phyloP scores from a whole-genome alignment of 1,284 basidiomycete genomes.

The Porogramme epimiltina region DNA sequence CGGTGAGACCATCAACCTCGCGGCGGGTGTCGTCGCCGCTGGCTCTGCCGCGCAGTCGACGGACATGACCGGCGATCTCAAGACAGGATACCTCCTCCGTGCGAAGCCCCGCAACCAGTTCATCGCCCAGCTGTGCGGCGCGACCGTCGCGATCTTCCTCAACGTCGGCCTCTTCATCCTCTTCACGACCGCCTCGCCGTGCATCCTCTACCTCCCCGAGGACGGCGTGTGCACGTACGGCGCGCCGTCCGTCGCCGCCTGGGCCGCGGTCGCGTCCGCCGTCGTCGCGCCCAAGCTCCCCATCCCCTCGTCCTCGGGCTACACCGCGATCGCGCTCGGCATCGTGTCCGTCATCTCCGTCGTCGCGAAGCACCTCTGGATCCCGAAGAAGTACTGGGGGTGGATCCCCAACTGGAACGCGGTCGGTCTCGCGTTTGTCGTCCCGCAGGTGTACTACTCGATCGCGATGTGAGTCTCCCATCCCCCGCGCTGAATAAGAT shows the following conservation, averaged over 20 bases:
- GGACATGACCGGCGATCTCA: conserved; percentile 77
- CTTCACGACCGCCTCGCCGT: conserved; percentile 67
- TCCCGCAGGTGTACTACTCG: conserved; percentile 31
- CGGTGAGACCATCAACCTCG: conserved; percentile 57
- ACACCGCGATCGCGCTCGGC: conserved; percentile 61
- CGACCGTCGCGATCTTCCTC: conserved; percentile 60
- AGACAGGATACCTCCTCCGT: conserved; percentile 71
- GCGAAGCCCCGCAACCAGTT: conserved; percentile 71
- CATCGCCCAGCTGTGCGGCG: conserved; percentile 58
- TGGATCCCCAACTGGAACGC: conserved; percentile 73
- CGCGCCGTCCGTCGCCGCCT: conserved; percentile 62
- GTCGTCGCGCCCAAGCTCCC: conserved; percentile 51
- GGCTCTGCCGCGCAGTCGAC: conserved; percentile 61
- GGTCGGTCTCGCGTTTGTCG: conserved; percentile 45
- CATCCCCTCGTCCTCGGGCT: conserved; percentile 59
- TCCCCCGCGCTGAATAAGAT: not conserved
- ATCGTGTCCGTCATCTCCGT: conserved; percentile 49
- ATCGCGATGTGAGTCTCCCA: conserved; percentile 48
- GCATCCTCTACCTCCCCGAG: conserved; percentile 46
- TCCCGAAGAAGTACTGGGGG: conserved; percentile 55
- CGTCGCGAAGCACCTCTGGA: conserved; percentile 49
- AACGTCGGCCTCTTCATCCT: conserved; percentile 61
- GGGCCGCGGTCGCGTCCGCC: conserved; percentile 64
- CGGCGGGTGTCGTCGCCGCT: conserved; percentile 60
- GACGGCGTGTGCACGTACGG: conserved; percentile 51